These are phyloP conservation scores for Monilinia fructicola DNA, from an alignment of 2,329 filamentous ascomycete genomes.

Conservation along the genomic window DNA sequence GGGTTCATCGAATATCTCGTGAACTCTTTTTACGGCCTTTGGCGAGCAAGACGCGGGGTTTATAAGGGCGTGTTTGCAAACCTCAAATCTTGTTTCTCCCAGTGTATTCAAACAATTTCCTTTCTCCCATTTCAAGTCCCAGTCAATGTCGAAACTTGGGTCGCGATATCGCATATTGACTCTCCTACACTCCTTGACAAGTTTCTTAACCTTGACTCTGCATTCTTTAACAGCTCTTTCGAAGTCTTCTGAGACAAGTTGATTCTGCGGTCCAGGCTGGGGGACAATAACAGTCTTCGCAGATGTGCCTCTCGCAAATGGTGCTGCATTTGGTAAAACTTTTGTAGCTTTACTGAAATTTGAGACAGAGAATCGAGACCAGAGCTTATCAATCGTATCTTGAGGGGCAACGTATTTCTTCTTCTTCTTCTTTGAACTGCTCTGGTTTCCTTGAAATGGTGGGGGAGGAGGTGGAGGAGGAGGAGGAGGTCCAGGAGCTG, in stretches of 20 bases:
- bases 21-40: conserved; percentile 73
- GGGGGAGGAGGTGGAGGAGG: conserved; percentile 20
- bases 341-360: conserved; percentile 65
- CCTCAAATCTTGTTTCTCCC: conserved; percentile 48
- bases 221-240: conserved; percentile 71
- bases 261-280: conserved; percentile 53
- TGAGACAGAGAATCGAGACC: conserved; percentile 59
- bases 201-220: conserved; percentile 60
- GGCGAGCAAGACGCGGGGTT: conserved; percentile 56
- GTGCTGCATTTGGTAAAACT: conserved; percentile 63
- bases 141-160: conserved; percentile 68
- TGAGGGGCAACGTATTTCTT: conserved; percentile 61
- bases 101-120: conserved; percentile 41
- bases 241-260: conserved; percentile 62
- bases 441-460: conserved; percentile 15
- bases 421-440: conserved; percentile 51
- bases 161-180: conserved; percentile 84
- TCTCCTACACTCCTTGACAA: conserved; percentile 64
- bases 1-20: conserved; percentile 74
- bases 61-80: conserved; percentile 47
- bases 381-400: conserved; percentile 65
- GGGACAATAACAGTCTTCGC: conserved; percentile 23
- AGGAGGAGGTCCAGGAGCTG: not conserved
- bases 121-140: conserved; percentile 53
- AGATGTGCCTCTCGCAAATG: conserved; percentile 16